Evolutionary conservation across 208 protist species (phyloP).

Genomic region (Leishmania aethiopica): DNA sequence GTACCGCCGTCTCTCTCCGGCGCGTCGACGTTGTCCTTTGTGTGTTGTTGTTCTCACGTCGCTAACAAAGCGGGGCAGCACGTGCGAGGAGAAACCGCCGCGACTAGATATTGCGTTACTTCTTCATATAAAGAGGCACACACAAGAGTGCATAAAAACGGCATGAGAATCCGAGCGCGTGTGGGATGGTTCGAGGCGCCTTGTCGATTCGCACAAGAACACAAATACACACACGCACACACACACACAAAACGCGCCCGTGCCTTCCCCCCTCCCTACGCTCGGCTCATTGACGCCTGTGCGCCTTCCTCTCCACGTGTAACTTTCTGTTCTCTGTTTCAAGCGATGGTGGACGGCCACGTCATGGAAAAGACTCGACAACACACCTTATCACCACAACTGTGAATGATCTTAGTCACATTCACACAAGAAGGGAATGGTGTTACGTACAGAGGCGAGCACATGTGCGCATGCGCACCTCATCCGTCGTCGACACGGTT

Average conservation of each 20-base stretch:
- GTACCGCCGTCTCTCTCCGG: too few relatives aligned
- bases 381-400: neutral
- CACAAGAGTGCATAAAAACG: neutral
- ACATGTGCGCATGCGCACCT: neutral
- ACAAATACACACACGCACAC: neutral
- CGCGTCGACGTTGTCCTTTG: too few relatives aligned
- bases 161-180: neutral
- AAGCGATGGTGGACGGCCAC: neutral
- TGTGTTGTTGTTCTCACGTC: too few relatives aligned
- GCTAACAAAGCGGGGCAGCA: too few relatives aligned
- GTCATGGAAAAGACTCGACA: slow-evolving; percentile 1
- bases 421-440: neutral
- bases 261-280: too few relatives aligned
- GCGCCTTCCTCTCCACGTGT: slow-evolving; percentile 6
- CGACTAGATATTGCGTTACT: too few relatives aligned
- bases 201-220: neutral
- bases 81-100: too few relatives aligned
- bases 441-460: neutral
- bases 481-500: neutral
- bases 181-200: neutral
- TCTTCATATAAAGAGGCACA: too few relatives aligned
- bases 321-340: slow-evolving; percentile 12
- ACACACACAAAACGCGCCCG: neutral
- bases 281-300: neutral
- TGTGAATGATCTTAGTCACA: neutral